A percentile compares a stretch with the other conserved stretches of the same genome.
These are phyloP conservation scores for Gymnopilus junonius DNA, from an alignment of 768 basidiomycete species.

Conservation along the genomic window DNA sequence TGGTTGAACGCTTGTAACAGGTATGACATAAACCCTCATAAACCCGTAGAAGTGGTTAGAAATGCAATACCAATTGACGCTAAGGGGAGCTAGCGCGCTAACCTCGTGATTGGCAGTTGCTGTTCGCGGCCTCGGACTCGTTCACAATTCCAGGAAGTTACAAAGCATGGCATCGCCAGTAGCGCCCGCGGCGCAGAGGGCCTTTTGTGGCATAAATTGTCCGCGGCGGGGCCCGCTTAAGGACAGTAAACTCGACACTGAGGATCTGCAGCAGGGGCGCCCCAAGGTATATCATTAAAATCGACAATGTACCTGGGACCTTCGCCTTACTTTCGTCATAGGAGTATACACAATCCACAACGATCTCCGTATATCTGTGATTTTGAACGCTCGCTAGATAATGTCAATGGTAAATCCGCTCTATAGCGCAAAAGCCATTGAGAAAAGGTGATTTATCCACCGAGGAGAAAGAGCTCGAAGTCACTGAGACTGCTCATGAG, in stretches of 20 bases:
- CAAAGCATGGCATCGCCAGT: not conserved
- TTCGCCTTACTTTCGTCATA: not conserved
- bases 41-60: not conserved
- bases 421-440: not conserved
- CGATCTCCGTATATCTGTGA: not conserved
- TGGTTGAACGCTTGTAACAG: too few species aligned
- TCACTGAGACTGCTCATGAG: not conserved
- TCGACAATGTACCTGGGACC: not conserved
- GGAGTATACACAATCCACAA: slow-evolving; percentile 1
- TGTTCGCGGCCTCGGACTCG: not conserved
- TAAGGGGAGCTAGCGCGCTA: not conserved
- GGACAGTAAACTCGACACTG: not conserved
- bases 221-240: not conserved
- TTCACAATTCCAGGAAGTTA: not conserved
- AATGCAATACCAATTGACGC: not conserved
- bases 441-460: not conserved
- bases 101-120: not conserved
- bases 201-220: not conserved
- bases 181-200: slow-evolving; percentile 1
- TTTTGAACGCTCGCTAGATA: not conserved
- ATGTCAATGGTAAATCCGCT: not conserved
- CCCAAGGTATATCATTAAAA: not conserved
- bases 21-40: not conserved
- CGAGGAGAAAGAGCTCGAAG: not conserved
- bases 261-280: slow-evolving; percentile 2